Evolutionary conservation across 2,329 filamentous ascomycete genomes (phyloP), one percentile per base, ranked within the genome.

Genomic region (Alternaria atra): DNA sequence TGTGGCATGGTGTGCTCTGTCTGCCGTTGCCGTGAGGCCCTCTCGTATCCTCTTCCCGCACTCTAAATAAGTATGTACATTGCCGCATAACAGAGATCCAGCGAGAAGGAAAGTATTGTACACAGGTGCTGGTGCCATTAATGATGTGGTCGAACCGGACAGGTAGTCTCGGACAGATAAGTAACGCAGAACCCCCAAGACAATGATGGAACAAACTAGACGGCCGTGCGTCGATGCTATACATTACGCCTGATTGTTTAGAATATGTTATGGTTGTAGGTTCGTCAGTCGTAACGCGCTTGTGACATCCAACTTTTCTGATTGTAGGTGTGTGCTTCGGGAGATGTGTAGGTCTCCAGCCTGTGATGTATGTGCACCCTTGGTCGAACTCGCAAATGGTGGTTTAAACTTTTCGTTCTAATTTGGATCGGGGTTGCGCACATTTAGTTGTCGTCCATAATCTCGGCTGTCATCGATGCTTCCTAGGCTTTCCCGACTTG

Each of bases 391-490:
- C 34, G n/a, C 27, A 52, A 17, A 35, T 52, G 23, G 2, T 52
- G 27, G 29, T 32, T 37, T 20, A 20, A 17, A 13, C 20, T 20
- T 3, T 40, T 25, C 20, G 39, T 58, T 17, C 53, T 55, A 30
- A 54, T 47, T 63, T 1, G 72, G 71, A 61, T 78, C 76, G 8
- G 76, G 76, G 53, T 78, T 78, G 27, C 73, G 71, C 71, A 84
- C 80, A 25, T 81, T 82, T n/a, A 82, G 67, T 47, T 81, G 79
- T 48, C 83, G 77, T 46, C 80, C 81, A 61, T 83, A 84, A 60
- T 84, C 83, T 39, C 76, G 76, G 56, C 80, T 80, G 59, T 82
- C 80, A 56, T 83, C 80, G 53, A 83, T 75, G 55, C 82, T 84
- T 44, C 77, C 79, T 43, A 84, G 73, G 52, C 81, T 83, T 25